A percentile compares a stretch with the other conserved stretches of the same genome.
Conservation (phyloP, 768 basidiomycete species). For the Suillus bovinus region DNA sequence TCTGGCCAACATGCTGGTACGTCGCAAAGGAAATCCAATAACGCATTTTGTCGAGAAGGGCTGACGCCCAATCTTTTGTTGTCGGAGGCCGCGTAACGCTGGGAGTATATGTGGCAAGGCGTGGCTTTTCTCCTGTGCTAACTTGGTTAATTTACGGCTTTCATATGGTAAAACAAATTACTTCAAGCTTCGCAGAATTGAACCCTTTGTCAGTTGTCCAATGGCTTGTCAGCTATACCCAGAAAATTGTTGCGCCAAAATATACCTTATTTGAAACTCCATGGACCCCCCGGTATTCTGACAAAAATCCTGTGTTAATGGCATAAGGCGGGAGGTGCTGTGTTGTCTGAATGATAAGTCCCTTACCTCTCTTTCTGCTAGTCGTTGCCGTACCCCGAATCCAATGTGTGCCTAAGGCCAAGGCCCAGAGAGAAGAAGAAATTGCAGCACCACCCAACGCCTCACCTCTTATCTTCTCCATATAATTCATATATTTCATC, state of each 20-base stretch:
- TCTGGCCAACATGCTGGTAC: neutral
- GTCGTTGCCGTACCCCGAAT: neutral
- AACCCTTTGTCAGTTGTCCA: neutral
- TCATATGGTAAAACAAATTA: neutral
- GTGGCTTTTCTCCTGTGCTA: constrained; percentile 9
- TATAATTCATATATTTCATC: neutral
- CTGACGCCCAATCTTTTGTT: neutral
- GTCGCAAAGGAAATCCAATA: constrained; percentile 6
- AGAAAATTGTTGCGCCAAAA: neutral
- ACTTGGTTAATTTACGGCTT: constrained; percentile 7
- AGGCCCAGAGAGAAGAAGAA: neutral
- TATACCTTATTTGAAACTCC: constrained; percentile 1
- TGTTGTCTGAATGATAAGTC: neutral
- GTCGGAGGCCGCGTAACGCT: constrained; percentile 8
- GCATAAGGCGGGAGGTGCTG: neutral
- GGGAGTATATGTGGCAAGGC: neutral
- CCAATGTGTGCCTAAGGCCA: neutral
- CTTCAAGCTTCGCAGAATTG: neutral
- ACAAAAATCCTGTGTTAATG: neutral
- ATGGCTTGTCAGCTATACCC: neutral
- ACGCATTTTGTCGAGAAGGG: constrained; percentile 4
- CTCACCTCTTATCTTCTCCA: constrained; percentile 3
- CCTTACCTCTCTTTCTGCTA: neutral
- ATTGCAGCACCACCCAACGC: neutral
- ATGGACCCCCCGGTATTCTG: neutral